Evolutionary conservation across 129 eudicot species (phyloP).

Genomic region (Erigeron canadensis): DNA sequence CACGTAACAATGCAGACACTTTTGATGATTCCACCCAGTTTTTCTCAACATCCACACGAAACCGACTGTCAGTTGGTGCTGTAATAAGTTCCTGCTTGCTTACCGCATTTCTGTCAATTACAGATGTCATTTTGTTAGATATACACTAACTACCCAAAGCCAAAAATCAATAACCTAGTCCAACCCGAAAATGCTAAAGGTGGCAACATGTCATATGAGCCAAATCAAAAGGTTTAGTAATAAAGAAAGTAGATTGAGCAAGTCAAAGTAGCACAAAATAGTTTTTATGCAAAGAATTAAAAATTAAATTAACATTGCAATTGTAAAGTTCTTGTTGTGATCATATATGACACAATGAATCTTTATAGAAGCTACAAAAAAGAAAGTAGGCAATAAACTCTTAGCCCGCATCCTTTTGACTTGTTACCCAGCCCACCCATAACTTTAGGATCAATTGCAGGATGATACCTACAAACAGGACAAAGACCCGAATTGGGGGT

Average conservation of each 20-base stretch:
- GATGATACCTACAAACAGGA: slow-evolving; percentile 92
- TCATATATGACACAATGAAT: not conserved
- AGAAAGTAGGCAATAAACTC: not conserved
- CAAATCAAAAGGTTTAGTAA: not conserved
- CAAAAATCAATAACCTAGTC: slow-evolving; percentile 10
- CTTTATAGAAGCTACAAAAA: not conserved
- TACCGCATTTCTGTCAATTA: slow-evolving; percentile 56
- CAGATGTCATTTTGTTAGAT: not conserved
- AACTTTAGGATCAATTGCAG: not conserved
- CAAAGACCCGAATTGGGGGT: slow-evolving; percentile 66
- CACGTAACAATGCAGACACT: slow-evolving; percentile 69
- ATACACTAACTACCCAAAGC: not conserved
- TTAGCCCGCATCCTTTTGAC: not conserved
- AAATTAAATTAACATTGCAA: not conserved
- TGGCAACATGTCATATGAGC: not conserved
- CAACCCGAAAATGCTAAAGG: not conserved
- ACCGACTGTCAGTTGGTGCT: slow-evolving; percentile 85
- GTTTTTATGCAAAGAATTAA: not conserved
- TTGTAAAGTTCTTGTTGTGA: not conserved
- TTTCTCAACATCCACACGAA: slow-evolving; percentile 76
- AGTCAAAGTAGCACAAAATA: not conserved
- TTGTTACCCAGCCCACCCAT: not conserved
- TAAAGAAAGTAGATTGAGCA: too few species aligned
- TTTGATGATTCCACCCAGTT: slow-evolving; percentile 95
- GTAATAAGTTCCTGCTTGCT: slow-evolving; percentile 89